A percentile compares a stretch with the other conserved stretches of the same genome.
Evolutionary conservation across 1,284 basidiomycete species (phyloP).

Genomic region (Puccinia horiana): DNA sequence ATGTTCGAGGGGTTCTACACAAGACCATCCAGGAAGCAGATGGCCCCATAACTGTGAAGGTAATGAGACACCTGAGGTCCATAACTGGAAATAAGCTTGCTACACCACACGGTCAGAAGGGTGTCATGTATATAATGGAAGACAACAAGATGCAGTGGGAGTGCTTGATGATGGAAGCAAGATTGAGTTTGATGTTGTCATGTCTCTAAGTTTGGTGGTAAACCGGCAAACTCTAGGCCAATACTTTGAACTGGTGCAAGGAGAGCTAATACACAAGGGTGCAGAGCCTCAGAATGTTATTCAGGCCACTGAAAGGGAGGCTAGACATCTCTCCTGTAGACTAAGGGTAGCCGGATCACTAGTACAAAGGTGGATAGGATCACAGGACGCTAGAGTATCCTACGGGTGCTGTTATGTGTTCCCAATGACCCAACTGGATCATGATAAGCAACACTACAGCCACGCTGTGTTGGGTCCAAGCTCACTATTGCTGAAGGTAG

Average conservation of each 20-base stretch:
- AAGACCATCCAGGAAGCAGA: neutral
- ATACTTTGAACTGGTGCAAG: neutral
- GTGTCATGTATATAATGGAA: neutral
- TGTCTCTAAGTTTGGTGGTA: neutral
- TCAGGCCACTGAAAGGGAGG: neutral
- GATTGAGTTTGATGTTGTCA: neutral
- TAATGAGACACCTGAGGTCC: too few species aligned
- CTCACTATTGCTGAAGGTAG: neutral
- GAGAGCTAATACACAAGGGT: neutral
- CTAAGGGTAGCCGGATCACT: neutral
- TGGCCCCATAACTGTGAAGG: neutral
- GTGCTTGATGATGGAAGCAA: neutral
- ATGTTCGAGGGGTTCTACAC: neutral
- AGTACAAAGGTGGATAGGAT: neutral
- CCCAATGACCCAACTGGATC: neutral
- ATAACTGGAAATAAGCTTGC: slow-evolving; percentile 3
- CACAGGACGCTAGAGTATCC: neutral
- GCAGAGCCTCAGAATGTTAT: neutral
- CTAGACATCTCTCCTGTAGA: neutral
- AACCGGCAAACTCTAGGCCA: neutral
- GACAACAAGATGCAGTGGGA: neutral
- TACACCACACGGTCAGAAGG: neutral
- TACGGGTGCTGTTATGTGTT: neutral
- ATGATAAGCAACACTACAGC: slow-evolving; percentile 1
- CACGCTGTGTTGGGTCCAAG: neutral